Percentiles rank a stretch among this genome's conserved stretches.
Conservation (phyloP, 257 asterid species). For the Salvia rosmarinus region DNA sequence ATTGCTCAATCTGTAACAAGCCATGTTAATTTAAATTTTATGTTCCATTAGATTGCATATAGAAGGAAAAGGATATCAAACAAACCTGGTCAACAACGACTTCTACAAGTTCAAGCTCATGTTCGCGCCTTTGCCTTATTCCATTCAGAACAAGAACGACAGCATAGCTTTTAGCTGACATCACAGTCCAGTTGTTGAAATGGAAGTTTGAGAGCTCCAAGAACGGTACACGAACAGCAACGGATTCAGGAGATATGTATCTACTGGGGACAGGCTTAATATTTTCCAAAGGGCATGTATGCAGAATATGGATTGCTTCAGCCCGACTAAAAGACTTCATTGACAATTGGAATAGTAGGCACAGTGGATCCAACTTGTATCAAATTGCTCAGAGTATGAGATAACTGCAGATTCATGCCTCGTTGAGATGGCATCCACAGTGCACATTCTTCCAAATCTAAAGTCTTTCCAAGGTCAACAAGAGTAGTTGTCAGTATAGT, state of each 20-base stretch:
- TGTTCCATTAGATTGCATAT: background rate
- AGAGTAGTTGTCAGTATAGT: slow-evolving; percentile 74
- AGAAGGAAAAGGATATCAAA: slow-evolving; percentile 8
- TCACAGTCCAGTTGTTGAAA: slow-evolving; percentile 60
- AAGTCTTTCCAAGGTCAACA: slow-evolving; percentile 68
- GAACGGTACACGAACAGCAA: slow-evolving; percentile 80
- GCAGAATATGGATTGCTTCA: slow-evolving; percentile 62
- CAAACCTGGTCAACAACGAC: slow-evolving; percentile 82
- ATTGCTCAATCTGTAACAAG: background rate
- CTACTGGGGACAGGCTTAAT: slow-evolving; percentile 51
- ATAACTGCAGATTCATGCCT: slow-evolving; percentile 60
- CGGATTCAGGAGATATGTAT: slow-evolving; percentile 58
- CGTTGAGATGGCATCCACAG: slow-evolving; percentile 80
- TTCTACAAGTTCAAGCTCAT: slow-evolving; percentile 79
- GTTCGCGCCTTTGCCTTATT: slow-evolving; percentile 70
- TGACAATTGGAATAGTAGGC: slow-evolving; percentile 57
- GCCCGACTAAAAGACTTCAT: slow-evolving; percentile 58
- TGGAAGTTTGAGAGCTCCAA: slow-evolving; percentile 66
- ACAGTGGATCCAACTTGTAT: slow-evolving; percentile 64
- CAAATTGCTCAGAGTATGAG: slow-evolving; percentile 61
- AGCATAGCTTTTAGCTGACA: slow-evolving; percentile 63
- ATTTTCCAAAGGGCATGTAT: slow-evolving; percentile 62
- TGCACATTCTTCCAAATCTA: slow-evolving; percentile 76
- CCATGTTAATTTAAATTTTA: background rate
- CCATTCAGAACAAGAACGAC: slow-evolving; percentile 75